A percentile compares a stretch with the other conserved stretches of the same genome.
Evolutionary conservation across 768 basidiomycete species (phyloP).

Genomic region (Amanita exitialis): DNA sequence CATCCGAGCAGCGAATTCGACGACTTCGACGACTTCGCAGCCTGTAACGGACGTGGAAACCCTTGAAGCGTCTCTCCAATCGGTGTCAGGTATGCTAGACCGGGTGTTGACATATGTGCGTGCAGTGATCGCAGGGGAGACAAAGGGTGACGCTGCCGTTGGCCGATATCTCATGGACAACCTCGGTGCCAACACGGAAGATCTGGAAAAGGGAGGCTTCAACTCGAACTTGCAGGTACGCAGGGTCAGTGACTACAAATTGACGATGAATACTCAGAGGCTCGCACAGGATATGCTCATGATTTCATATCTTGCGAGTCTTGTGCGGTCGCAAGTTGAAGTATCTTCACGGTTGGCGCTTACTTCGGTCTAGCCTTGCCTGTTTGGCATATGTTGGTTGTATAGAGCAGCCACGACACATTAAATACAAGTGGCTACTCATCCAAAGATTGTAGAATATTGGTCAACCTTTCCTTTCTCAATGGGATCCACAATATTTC

Average conservation of each 20-base stretch:
- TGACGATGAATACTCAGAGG: not conserved
- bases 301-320: slow-evolving; percentile 89
- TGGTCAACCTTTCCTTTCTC: slow-evolving; percentile 60
- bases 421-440: not conserved
- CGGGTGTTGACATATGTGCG: slow-evolving; percentile 81
- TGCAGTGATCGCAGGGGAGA: slow-evolving; percentile 68
- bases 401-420: not conserved
- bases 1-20: slow-evolving; percentile 33
- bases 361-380: slow-evolving; percentile 28
- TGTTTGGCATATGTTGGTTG: no score
- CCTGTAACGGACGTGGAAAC: slow-evolving; percentile 63
- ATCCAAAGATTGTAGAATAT: slow-evolving; percentile 23
- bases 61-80: slow-evolving; percentile 62
- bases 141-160: slow-evolving; percentile 71
- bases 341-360: slow-evolving; percentile 82
- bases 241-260: not conserved
- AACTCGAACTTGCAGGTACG: slow-evolving; percentile 66
- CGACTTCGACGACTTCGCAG: slow-evolving; percentile 37
- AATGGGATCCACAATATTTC: slow-evolving; percentile 85
- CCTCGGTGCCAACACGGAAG: slow-evolving; percentile 60
- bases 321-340: slow-evolving; percentile 90
- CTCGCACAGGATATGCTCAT: slow-evolving; percentile 73
- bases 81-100: slow-evolving; percentile 72
- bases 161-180: slow-evolving; percentile 91
- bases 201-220: slow-evolving; percentile 63